These are phyloP conservation scores for Begonia fuchsioides DNA, from an alignment of 306 rosid genomes.

Conservation along the genomic window DNA sequence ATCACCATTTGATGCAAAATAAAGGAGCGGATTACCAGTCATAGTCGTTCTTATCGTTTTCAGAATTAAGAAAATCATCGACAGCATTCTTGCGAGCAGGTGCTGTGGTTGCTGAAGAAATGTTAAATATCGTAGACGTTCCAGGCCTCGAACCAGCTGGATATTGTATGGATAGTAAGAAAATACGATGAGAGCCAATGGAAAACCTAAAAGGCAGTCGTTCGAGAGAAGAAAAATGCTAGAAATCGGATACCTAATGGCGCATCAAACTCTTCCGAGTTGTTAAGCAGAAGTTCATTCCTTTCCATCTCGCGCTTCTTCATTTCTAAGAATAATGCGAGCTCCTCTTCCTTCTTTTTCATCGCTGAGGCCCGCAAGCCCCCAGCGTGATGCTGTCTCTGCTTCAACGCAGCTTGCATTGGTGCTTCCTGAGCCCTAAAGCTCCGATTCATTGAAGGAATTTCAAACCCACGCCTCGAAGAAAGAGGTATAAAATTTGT, in stretches of 20 bases:
- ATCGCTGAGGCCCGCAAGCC: constrained; percentile 23
- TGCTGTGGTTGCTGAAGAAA: constrained; percentile 34
- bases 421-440: constrained; percentile 66
- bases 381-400: constrained; percentile 18
- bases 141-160: constrained; percentile 38
- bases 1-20: too few species aligned
- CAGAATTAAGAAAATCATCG: constrained; percentile 59
- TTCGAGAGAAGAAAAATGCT: background rate
- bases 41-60: constrained; percentile 57
- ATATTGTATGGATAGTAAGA: background rate
- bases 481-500: background rate
- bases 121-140: constrained; percentile 32
- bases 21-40: constrained; percentile 47
- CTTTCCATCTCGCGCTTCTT: constrained; percentile 72
- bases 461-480: constrained; percentile 15
- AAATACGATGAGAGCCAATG: background rate
- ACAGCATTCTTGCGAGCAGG: constrained; percentile 37
- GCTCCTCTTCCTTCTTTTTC: constrained; percentile 80
- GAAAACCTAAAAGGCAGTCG: constrained; percentile 9
- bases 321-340: constrained; percentile 9
- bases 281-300: constrained; percentile 61
- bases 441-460: constrained; percentile 69
- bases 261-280: constrained; percentile 54
- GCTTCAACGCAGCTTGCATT: constrained; percentile 10
- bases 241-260: constrained; percentile 40